These are phyloP conservation scores for Gyrodon lividus DNA, from an alignment of 768 basidiomycete species.

Conservation along the genomic window DNA sequence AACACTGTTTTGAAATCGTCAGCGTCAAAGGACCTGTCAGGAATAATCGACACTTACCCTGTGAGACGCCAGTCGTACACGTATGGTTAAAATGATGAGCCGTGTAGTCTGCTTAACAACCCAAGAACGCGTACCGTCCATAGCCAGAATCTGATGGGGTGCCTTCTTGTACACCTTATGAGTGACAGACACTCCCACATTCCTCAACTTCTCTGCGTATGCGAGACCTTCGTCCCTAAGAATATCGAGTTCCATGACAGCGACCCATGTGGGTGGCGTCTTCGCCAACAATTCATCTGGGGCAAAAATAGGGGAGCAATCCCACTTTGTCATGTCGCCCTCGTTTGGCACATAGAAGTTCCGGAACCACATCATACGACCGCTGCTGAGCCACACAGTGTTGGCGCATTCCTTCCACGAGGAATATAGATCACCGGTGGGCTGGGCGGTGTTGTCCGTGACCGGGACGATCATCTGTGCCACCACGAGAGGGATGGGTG, in stretches of 20 bases:
- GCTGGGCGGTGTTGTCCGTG: constrained; percentile 67
- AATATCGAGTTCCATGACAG: constrained; percentile 67
- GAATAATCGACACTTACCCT: constrained; percentile 21
- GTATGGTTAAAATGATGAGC: neutral
- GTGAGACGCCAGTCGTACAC: neutral
- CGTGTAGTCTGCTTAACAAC: neutral
- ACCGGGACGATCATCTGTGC: constrained; percentile 74
- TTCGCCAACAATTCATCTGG: constrained; percentile 53
- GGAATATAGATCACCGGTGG: constrained; percentile 34
- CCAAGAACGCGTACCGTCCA: constrained; percentile 55
- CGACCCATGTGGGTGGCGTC: constrained; percentile 63
- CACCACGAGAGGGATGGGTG: constrained; percentile 54
- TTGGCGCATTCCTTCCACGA: constrained; percentile 62
- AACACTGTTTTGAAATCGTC: constrained; percentile 29
- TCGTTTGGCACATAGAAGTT: constrained; percentile 64
- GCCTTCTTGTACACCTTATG: constrained; percentile 58
- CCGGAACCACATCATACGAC: constrained; percentile 74
- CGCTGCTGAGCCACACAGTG: constrained; percentile 60
- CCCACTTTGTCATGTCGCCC: constrained; percentile 62
- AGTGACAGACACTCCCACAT: constrained; percentile 53
- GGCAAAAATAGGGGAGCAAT: constrained; percentile 70
- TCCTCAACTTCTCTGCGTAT: constrained; percentile 58
- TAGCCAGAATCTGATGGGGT: constrained; percentile 72
- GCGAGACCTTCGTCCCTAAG: constrained; percentile 65
- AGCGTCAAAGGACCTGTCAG: neutral